A percentile compares a stretch with the other conserved stretches of the same genome.
Conservation (phyloP, 352 stramenopile species). For the Phytopythium cucurbitacearum region DNA sequence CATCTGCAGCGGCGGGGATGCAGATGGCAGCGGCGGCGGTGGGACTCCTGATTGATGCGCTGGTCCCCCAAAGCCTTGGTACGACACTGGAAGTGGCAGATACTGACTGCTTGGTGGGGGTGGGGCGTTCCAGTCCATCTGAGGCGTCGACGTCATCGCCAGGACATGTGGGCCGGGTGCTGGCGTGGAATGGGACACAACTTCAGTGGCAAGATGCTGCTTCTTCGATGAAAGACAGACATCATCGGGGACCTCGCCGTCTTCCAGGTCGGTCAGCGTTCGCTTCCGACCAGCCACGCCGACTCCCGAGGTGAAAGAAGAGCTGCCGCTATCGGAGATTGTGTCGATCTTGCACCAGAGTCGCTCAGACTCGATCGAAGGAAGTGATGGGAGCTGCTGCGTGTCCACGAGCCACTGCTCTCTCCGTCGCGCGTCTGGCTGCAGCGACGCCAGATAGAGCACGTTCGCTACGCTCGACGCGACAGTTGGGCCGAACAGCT, state of each 20-base stretch:
- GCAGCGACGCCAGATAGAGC: conserved; percentile 67
- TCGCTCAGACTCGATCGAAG: conserved; percentile 16
- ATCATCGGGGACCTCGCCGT: conserved; percentile 46
- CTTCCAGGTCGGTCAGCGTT: conserved; percentile 27
- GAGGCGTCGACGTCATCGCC: too few relatives aligned
- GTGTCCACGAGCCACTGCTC: conserved; percentile 65
- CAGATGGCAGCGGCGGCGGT: neutral
- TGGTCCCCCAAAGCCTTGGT: neutral
- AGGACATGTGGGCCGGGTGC: too few relatives aligned
- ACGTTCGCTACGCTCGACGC: conserved; percentile 60
- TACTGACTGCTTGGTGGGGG: conserved; percentile 1
- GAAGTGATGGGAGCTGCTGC: conserved; percentile 47
- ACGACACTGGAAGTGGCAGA: conserved; percentile 4
- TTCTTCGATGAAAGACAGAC: neutral
- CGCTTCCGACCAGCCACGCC: conserved; percentile 10
- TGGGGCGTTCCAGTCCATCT: too few relatives aligned
- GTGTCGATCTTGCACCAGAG: conserved; percentile 24
- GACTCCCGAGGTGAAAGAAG: neutral
- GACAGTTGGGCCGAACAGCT: conserved; percentile 38
- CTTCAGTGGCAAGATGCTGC: too few relatives aligned
- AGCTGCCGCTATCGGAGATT: neutral
- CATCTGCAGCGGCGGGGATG: conserved; percentile 7
- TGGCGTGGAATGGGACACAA: too few relatives aligned
- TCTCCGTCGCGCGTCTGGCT: conserved; percentile 18
- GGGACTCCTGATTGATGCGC: conserved; percentile 9